Base-by-base conservation (phyloP, 768 basidiomycete species). In the Floccularia luteovirens region DNA sequence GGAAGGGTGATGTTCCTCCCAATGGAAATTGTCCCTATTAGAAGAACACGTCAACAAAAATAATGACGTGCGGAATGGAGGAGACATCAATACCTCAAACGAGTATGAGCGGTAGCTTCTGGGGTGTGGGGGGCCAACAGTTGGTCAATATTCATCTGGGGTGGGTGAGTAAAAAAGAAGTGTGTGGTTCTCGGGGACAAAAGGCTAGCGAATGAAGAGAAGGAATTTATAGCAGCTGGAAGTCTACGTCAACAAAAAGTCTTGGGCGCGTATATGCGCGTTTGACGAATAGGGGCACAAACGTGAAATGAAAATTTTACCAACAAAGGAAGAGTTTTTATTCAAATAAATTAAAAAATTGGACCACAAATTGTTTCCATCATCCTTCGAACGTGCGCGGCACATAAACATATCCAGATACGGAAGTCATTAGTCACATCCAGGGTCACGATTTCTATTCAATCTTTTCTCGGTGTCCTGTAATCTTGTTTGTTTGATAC, bases 61-160 rank as follows among this genome's bases (percentile, higher is more conserved):
- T 30, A 21, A 14, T 10, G 36, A 45, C 16, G 28, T 36, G 39
- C 24, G n/a, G 33, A 36, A 32, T 11, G 22, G 42, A 32, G 12
- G 33, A 22, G 19, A 66, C 74, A 38, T n/a, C n/a, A n/a, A n/a
- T 60, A 85, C 87, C 70, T 79, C 36, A 87, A 60, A 46, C 77
- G 77, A 46, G 55, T 67, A 61, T 88, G 74, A 17, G 87, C 85
- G 41, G 71, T 54, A 36, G 85, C 84, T 61, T 90, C 86, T 43
- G 77, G 79, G 16, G 82, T 76, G 43, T 83, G 69, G 17, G 86
- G 83, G 5, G 81, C 75, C 38, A 85, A 70, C 59, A 84, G 80
- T 52, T 75, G 75, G 49, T 84, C 81, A 76, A 88, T 41, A 20
- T 34, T n/a, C 7, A n/a, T 8, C 21, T 8, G 33, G 16, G n/a